A percentile compares a stretch with the other conserved stretches of the same genome.
Evolutionary conservation across 148 eudicot species (phyloP).

Genomic region (Chenopodium suecicum): DNA sequence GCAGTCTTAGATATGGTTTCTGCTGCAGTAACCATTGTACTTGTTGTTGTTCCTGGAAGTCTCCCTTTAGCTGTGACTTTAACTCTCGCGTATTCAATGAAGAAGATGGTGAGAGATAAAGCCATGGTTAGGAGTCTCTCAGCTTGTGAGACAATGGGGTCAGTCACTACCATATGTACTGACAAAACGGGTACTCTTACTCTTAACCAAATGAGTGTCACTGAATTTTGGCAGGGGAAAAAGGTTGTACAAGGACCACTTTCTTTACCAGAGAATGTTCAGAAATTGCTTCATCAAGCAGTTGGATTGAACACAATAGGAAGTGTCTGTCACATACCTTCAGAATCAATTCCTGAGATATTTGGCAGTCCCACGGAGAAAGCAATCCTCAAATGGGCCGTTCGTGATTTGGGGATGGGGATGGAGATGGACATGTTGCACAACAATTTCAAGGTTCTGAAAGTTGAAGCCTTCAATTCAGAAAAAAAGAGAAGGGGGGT

Average conservation of each 20-base stretch:
- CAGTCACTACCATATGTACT: no score
- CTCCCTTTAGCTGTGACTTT: slow-evolving; percentile 29
- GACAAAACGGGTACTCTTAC: slow-evolving; percentile 41
- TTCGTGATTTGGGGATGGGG: slow-evolving; percentile 23
- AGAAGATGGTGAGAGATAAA: neutral
- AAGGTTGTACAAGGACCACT: neutral
- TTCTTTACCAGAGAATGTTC: neutral
- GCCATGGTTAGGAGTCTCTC: slow-evolving; percentile 10
- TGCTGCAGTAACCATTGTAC: slow-evolving; percentile 28
- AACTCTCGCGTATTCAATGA: slow-evolving; percentile 35
- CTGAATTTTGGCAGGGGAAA: slow-evolving; percentile 23
- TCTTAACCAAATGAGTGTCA: slow-evolving; percentile 28
- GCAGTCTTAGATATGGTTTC: slow-evolving; percentile 23
- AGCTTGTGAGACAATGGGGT: no score
- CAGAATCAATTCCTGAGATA: neutral
- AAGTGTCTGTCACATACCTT: neutral
- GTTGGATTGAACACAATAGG: slow-evolving; percentile 20
- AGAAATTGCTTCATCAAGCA: slow-evolving; percentile 1
- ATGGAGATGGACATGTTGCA: slow-evolving; percentile 20
- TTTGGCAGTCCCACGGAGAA: slow-evolving; percentile 37
- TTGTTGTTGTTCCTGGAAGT: slow-evolving; percentile 29
- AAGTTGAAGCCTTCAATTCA: slow-evolving; percentile 44
- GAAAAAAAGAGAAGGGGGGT: slow-evolving; percentile 38
- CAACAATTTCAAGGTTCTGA: slow-evolving; percentile 19
- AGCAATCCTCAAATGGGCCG: slow-evolving; percentile 36